Conservation (phyloP, 2,329 filamentous ascomycete genomes). For the Lasiodiplodia gonubiensis region DNA sequence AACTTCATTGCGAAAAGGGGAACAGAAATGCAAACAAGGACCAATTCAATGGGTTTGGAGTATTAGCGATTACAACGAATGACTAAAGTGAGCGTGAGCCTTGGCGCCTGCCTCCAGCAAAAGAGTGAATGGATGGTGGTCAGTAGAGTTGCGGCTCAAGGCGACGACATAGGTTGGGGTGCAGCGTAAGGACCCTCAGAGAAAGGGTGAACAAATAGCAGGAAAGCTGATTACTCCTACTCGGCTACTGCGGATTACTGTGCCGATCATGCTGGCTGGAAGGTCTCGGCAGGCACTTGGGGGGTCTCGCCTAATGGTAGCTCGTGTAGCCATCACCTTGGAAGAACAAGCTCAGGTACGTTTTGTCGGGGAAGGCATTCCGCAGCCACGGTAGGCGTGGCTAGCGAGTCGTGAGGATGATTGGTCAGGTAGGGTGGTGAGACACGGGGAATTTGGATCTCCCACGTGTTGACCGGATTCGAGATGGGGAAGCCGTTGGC, state of each 20-base stretch:
- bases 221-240: conserved; percentile 13
- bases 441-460: conserved; percentile 19
- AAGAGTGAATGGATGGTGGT: conserved; percentile 26
- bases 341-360: conserved; percentile 7
- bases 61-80: conserved; percentile 23
- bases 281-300: neutral
- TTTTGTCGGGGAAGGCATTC: conserved; percentile 5
- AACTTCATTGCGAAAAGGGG: conserved; percentile 33
- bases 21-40: neutral
- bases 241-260: neutral
- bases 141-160: conserved; percentile 19
- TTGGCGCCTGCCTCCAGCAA: conserved; percentile 16
- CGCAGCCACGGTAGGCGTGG: neutral
- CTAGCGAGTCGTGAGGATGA: neutral
- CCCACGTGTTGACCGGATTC: conserved; percentile 4
- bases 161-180: conserved; percentile 1
- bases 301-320: neutral
- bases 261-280: conserved; percentile 6
- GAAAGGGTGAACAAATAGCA: conserved; percentile 25
- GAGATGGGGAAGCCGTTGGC: neutral
- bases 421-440: neutral
- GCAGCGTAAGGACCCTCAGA: neutral
- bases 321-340: neutral
- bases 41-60: conserved; percentile 3
- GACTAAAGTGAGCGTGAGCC: conserved; percentile 23